phyloP scores from a whole-genome alignment of 2,329 filamentous ascomycete species.

The Colletotrichum phormii region DNA sequence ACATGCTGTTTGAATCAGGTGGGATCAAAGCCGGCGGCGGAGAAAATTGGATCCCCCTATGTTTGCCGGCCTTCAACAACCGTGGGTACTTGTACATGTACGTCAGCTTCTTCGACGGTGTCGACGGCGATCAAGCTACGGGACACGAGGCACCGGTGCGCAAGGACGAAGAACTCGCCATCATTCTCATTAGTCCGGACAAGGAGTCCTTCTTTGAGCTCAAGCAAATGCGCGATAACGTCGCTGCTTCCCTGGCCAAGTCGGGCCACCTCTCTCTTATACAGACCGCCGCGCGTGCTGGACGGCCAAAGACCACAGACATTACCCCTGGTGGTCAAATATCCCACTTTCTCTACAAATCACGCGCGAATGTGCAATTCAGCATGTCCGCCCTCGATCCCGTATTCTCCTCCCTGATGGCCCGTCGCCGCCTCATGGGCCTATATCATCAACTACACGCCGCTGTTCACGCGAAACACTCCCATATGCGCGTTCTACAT shows the following conservation, averaged over 20 bases:
- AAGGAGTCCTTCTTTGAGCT: conserved; percentile 95
- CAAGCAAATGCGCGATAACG: conserved; percentile 76
- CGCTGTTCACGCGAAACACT: conserved; percentile 84
- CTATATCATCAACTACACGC: conserved; percentile 89
- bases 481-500: conserved; percentile 89
- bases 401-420: conserved; percentile 69
- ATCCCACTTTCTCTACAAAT: conserved; percentile 96
- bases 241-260: conserved; percentile 76
- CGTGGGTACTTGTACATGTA: conserved; percentile 99
- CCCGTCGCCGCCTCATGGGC: conserved; percentile 79
- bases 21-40: conserved; percentile 90
- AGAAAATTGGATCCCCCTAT: conserved; percentile 97
- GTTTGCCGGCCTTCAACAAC: conserved; percentile 96
- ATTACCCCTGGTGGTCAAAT: conserved; percentile 84
- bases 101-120: conserved; percentile 88
- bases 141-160: conserved; percentile 60
- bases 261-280: conserved; percentile 83
- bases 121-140: conserved; percentile 55
- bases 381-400: conserved; percentile 86
- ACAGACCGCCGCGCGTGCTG: conserved; percentile 74
- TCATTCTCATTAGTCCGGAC: conserved; percentile 91
- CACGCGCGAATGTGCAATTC: conserved; percentile 93
- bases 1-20: conserved; percentile 98
- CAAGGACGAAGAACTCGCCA: conserved; percentile 85
- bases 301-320: conserved; percentile 78